Evolutionary conservation across 169 alveolate species (phyloP), one percentile per base, ranked within the genome.

Genomic region (Babesia divergens): DNA sequence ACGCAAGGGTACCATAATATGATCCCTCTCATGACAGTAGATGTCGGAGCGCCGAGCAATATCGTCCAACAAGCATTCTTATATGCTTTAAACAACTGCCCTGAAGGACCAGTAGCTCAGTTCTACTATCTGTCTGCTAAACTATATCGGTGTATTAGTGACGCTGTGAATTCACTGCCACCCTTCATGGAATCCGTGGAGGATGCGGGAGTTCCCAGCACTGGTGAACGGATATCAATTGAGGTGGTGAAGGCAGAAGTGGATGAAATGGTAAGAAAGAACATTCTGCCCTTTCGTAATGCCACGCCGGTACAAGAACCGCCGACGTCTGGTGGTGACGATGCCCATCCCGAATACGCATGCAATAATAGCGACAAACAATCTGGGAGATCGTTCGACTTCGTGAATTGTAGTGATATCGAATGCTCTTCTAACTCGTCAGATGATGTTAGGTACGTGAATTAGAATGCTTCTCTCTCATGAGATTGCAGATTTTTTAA

Each of bases 191-290:
- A 44, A 18, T 6, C 42, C 0, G 29, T 16, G 26, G 29, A 3
- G 38, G 51, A n/a, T 0, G 72, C 43, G 44, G 1, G n/a, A 16
- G 1, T 31, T 0, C 4, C 40, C 2, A 35, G 4, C n/a, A 14
- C 53, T 16, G 16, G 14, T 9, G 69, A 74, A 3, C 16, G 84
- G 40, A 71, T 74, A 9, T 65, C 84, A 0, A 38, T 60, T 3
- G 24, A 54, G 28, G 34, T 54, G 6, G 50, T 66, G 14, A 59
- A 60, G 28, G 31, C 56, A 9, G 84, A 74, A 35, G 50, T 74
- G 22, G 84, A 74, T 35, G 84, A 74, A 1, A 37, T 74, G 68
- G 31, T 74, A 16, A 62, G 53, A 55, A 24, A 24, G 40, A 68
- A 62, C 29, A 59, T 69, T 18, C 14, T 35, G 54, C 6, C n/a